Evolutionary conservation across 352 stramenopile species (phyloP).

Genomic region (Globisporangium megalacanthum): DNA sequence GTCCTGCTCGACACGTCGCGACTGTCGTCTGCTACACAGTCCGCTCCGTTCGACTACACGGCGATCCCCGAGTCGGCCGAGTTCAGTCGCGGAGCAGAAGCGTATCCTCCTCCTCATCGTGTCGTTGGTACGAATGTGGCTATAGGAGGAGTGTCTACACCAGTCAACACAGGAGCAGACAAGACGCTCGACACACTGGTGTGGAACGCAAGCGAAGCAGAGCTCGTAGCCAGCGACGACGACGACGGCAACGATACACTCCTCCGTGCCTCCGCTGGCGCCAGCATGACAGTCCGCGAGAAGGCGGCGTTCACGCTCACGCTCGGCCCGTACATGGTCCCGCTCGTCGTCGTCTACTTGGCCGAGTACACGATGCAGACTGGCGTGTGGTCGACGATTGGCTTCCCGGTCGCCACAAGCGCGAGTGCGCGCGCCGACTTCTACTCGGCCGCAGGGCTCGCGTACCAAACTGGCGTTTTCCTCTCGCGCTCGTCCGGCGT

Average conservation of each 20-base stretch:
- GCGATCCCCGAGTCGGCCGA: constrained; percentile 25
- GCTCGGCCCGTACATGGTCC: constrained; percentile 89
- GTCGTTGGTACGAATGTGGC: constrained; percentile 7
- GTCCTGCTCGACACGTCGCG: constrained; percentile 51
- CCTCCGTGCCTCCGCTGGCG: neutral
- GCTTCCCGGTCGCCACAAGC: constrained; percentile 83
- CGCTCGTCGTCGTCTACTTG: constrained; percentile 90
- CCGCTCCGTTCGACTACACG: constrained; percentile 23
- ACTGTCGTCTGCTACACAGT: constrained; percentile 22
- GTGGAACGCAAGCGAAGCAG: too few relatives aligned
- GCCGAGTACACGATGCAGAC: constrained; percentile 93
- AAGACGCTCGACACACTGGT: constrained; percentile 1
- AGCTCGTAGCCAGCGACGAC: neutral
- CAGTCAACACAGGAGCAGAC: neutral
- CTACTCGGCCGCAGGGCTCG: constrained; percentile 87
- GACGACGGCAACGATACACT: constrained; percentile 1
- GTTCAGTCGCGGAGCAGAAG: too few relatives aligned
- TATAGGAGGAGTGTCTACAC: neutral
- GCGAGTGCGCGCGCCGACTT: constrained; percentile 72
- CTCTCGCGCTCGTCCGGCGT: constrained; percentile 86
- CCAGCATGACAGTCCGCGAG: constrained; percentile 44
- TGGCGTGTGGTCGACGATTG: constrained; percentile 92
- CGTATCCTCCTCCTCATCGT: neutral
- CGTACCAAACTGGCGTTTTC: constrained; percentile 93
- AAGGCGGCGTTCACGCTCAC: constrained; percentile 71